phyloP scores from a whole-genome alignment of 2,329 filamentous ascomycete genomes.

The Dothistroma pini region DNA sequence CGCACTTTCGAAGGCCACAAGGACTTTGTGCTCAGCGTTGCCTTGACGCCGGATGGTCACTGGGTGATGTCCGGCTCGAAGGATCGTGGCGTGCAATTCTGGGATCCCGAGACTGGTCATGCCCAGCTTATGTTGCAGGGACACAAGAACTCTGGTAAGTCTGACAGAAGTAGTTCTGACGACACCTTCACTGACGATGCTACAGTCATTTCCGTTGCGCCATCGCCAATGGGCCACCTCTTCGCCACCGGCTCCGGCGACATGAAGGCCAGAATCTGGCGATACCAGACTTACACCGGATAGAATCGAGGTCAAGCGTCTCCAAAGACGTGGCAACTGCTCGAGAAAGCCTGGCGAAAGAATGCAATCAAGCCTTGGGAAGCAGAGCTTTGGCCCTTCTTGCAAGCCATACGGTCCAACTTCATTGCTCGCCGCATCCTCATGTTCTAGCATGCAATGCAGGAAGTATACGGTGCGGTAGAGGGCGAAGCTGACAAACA shows the following conservation, averaged over 20 bases:
- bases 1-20: slow-evolving; percentile 97
- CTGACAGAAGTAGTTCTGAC: background rate
- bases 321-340: background rate
- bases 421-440: background rate
- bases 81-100: slow-evolving; percentile 96
- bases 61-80: slow-evolving; percentile 99
- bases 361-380: background rate
- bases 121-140: slow-evolving; percentile 98
- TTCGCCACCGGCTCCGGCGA: slow-evolving; percentile 97
- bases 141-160: slow-evolving; percentile 85
- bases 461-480: background rate
- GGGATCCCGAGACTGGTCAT: slow-evolving; percentile 89
- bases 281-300: slow-evolving; percentile 50
- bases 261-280: slow-evolving; percentile 97
- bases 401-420: background rate
- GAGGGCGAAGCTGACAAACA: background rate
- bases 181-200: background rate
- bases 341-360: background rate
- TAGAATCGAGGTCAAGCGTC: background rate
- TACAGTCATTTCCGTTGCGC: slow-evolving; percentile 88
- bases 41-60: slow-evolving; percentile 84
- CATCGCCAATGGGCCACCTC: slow-evolving; percentile 79
- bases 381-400: background rate
- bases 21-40: slow-evolving; percentile 97
- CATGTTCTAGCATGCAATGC: background rate